Base-by-base conservation (phyloP, 2,329 filamentous ascomycete species). In the Fusarium sp. region DNA sequence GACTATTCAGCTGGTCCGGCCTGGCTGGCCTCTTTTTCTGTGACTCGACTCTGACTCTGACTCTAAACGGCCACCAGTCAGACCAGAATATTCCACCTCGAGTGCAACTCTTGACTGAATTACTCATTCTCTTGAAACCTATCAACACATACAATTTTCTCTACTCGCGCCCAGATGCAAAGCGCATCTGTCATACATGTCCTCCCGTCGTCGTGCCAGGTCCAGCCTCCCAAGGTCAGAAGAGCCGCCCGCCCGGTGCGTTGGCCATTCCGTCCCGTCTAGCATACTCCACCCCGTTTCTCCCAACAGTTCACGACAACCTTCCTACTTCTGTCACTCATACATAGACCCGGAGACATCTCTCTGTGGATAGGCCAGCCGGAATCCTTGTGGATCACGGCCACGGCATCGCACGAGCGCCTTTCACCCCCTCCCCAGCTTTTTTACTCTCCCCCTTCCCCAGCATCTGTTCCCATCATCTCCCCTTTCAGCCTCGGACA, bases 241-340 rank as follows among this genome's bases (percentile, higher is more conserved):
- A n/a, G 56, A 66, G 62, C 71, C 58, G 57, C 50, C 68, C 55
- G 61, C 59, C 56, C 65, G 62, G 70, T 74, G 72, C 70, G 72
- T 62, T 75, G 72, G 72, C 66, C 57, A 68, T 59, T 60, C 65
- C 44, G 57, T 60, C 60, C 40, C 62, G 39, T 64, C 60, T 60
- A 7, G 28, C n/a, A n/a, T n/a, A 51, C 60, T 67, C 62, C 68
- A 70, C 60, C 56, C 60, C 64, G 63, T 55, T 65, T 70, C 62
- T 72, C 66, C 58, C 71, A 69, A 68, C 71, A 71, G 52, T 74
- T 74, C 69, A 73, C 71, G 68, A 71, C 65, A n/a, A n/a, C n/a
- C n/a, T n/a, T n/a, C n/a, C n/a, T n/a, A n/a, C n/a, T n/a, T n/a
- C n/a, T n/a, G n/a, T n/a, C n/a, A n/a, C n/a, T n/a, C n/a, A n/a